Evolutionary conservation across 805 yeast genomes (phyloP), one percentile per base, ranked within the genome.

Genomic region (Cyberlindnera saturnus): DNA sequence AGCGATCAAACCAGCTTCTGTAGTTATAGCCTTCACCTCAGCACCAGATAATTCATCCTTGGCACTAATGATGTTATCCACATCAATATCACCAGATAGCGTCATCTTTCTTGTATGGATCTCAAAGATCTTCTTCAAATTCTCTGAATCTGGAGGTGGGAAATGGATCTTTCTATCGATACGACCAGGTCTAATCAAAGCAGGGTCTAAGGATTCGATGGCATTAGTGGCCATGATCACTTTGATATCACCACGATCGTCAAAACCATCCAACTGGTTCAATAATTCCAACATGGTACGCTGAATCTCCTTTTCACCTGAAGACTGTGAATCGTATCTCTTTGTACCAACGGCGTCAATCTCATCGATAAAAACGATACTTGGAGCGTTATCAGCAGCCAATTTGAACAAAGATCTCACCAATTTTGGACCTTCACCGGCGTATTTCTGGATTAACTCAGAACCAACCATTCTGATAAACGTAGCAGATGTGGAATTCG

Each of bases 321-420:
- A 97, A 17, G 95, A 83, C 15, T 59, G 48, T 3, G 84, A 83
- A 47, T 91, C 96, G 65, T 91, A 90, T 66, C 99, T 82, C 65
- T 91, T 91, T n/a, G 96, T 86, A 66, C 99, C 99, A 62, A 93
- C 93, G 36, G 99, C 98, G 67, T 93, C 99, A 60, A 93, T 91
- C 70, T 93, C 99, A 69, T 93, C 99, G 52, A 93, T 93, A 60
- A 93, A 93, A 32, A 93, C 96, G 69, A 93, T 93, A n/a, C 96
- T 82, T 32, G 99, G 99, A 0, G 99, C 96, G 64, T 89, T 83
- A 52, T 93, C 99, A 20, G 90, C 93, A 3, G 99, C 99, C 38
- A 89, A 86, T 66, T 90, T 95, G 75, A 93, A 93, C 46, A 93
- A 80, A 59, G 95, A 97, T 62, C 99, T 75, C 63, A 88, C 81